These are phyloP conservation scores for Aspergillus ellipticus DNA, from an alignment of 495 filamentous ascomycete genomes.

Conservation along the genomic window DNA sequence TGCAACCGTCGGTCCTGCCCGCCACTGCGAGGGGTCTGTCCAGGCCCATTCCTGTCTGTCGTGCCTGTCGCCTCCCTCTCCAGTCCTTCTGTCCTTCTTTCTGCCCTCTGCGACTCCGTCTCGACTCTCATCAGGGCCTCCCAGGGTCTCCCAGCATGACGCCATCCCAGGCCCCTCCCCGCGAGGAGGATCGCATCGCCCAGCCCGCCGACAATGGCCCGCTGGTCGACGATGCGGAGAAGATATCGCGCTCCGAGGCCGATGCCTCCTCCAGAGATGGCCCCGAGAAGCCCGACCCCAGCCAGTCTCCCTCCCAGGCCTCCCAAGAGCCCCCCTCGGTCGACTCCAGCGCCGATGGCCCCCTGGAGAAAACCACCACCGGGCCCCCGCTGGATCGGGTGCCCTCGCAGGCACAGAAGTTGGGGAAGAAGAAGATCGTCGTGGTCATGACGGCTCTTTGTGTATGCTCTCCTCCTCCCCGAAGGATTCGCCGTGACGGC, in stretches of 20 bases:
- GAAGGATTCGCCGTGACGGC: not conserved
- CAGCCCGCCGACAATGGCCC: not conserved
- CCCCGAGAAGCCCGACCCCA: constrained; percentile 3
- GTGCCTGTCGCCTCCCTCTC: not conserved
- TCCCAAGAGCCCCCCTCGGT: not conserved
- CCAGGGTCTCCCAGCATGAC: constrained; percentile 6
- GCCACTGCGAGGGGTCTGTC: constrained; percentile 1
- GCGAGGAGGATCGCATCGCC: constrained; percentile 2
- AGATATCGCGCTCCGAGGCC: constrained; percentile 4
- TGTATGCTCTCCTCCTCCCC: constrained; percentile 28
- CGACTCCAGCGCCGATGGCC: constrained; percentile 14
- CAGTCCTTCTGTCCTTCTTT: not conserved
- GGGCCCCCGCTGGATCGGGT: constrained; percentile 31
- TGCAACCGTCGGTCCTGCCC: constrained; percentile 8
- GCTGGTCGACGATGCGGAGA: constrained; percentile 4
- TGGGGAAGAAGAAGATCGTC: constrained; percentile 47
- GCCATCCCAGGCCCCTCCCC: not conserved
- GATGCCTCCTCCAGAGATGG: constrained; percentile 5
- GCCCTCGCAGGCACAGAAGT: constrained; percentile 37
- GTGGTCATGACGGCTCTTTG: constrained; percentile 51
- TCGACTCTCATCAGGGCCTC: no score
- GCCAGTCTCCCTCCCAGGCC: not conserved
- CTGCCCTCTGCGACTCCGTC: no score
- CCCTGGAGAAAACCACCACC: constrained; percentile 18
- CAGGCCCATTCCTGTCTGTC: not conserved